Conservation (phyloP, 2,329 filamentous ascomycete genomes). For the Aquanectria penicillioides region DNA sequence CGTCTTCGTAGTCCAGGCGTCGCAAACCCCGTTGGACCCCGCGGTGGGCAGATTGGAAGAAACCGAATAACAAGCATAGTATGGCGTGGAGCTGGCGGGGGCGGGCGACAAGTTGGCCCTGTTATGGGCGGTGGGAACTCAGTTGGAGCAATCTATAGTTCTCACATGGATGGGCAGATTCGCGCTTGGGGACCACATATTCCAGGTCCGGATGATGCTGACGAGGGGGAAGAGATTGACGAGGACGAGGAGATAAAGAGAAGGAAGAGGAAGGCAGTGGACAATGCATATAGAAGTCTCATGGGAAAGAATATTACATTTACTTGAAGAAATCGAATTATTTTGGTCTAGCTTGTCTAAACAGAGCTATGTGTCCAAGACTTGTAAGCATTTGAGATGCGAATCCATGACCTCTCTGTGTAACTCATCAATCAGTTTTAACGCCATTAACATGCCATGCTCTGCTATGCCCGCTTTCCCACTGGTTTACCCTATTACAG, state of each 20-base stretch:
- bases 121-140: conserved; percentile 68
- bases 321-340: conserved; percentile 39
- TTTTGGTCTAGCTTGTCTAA: too few species aligned
- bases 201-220: conserved; percentile 60
- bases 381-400: too few species aligned
- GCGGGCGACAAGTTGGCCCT: conserved; percentile 64
- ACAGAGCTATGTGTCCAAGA: too few species aligned
- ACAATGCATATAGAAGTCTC: conserved; percentile 82
- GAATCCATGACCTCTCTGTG: too few species aligned
- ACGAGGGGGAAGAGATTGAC: conserved; percentile 55
- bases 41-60: conserved; percentile 64
- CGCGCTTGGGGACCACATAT: conserved; percentile 77
- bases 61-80: conserved; percentile 79
- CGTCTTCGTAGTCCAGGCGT: conserved; percentile 74
- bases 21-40: conserved; percentile 51
- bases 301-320: conserved; percentile 79
- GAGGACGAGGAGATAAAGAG: conserved; percentile 58
- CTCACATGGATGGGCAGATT: conserved; percentile 86
- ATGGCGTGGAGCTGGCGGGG: conserved; percentile 74
- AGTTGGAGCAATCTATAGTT: conserved; percentile 75
- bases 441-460: conserved; percentile 28
- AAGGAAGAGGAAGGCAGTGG: conserved; percentile 79
- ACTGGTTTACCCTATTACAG: conserved; percentile 50
- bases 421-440: conserved; percentile 9
- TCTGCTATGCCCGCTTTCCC: conserved; percentile 13